Evolutionary conservation across 1,284 basidiomycete species (phyloP), one percentile per base, ranked within the genome.

Genomic region (Anthracocystis setariae): DNA sequence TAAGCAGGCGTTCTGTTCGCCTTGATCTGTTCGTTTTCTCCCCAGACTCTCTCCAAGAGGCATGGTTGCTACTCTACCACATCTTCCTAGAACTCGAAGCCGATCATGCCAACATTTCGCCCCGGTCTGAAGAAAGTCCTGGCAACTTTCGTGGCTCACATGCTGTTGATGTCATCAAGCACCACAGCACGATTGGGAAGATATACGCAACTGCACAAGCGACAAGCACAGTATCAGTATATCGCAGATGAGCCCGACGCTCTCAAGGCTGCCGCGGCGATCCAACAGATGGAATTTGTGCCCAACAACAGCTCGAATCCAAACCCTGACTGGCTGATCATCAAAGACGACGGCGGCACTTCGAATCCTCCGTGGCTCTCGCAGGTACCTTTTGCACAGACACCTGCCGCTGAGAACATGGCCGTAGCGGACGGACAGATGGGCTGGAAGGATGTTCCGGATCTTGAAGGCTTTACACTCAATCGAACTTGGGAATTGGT

Each of bases 381-480:
- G 2, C 46, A 57, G n/a, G 53, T 70, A 1, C 71, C 70, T 5
- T 74, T 70, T n/a, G 55, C 71, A 3, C 24, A 20, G 9, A 67
- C 65, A 12, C 64, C 74, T 1, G 15, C 37, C 7, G 47, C 64
- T 15, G 45, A 52, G 5, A 24, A 18, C 20, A 46, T 40, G 21
- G 24, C 43, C 15, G 15, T 68, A 10, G 42, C 49, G n/a, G 35
- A 40, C 3, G 67, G 58, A 29, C 2, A 23, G 37, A 39, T 23
- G 42, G 76, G 60, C 17, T 78, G 76, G 76, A 43, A 62, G 17
- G 20, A 3, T 9, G 44, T 78, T n/a, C 73, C 75, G 12, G 61
- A 75, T 0, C 13, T 69, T 15, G 55, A 69, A 18, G 75, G 76
- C 5, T 78, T 77, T 43, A 67, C 60, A 0, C 74, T 78, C 23